Evolutionary conservation across 495 filamentous ascomycete species (phyloP).

Genomic region (Hyaloscypha bicolor): DNA sequence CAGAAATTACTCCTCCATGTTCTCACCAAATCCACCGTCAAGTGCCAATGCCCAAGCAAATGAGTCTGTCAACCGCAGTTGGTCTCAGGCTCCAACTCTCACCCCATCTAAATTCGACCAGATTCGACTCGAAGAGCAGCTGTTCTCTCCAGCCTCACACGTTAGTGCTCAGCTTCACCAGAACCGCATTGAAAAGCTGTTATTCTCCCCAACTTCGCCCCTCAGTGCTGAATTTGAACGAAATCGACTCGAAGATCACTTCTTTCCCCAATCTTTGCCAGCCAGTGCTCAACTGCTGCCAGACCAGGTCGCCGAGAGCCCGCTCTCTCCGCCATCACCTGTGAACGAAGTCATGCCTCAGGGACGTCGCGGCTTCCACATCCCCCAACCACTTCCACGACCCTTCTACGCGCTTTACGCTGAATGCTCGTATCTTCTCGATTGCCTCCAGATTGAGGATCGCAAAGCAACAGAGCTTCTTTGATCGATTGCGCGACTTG

Average conservation of each 20-base stretch:
- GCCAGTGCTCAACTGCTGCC: not conserved
- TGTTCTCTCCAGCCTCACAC: not conserved
- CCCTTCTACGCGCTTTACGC: conserved; percentile 36
- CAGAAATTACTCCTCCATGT: not conserved
- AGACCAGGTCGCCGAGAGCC: not conserved
- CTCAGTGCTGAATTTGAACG: not conserved
- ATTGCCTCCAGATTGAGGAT: conserved; percentile 41
- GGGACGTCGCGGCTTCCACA: not conserved
- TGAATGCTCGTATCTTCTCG: conserved; percentile 43
- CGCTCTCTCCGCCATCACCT: not conserved
- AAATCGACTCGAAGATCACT: not conserved
- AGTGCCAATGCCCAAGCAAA: not conserved
- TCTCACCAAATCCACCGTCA: not conserved
- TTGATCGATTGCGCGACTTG: conserved; percentile 28
- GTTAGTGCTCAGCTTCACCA: not conserved
- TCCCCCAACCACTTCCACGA: not conserved
- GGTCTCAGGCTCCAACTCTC: not conserved
- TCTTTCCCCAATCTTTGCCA: not conserved
- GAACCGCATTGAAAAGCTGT: not conserved
- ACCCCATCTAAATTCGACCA: not conserved
- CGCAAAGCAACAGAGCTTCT: conserved; percentile 36
- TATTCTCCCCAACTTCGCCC: not conserved
- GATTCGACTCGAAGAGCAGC: not conserved
- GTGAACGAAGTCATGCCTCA: not conserved
- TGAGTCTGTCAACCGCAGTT: not conserved